Base-by-base conservation (phyloP, 305 asterid species). In the Euphrasia arctica region DNA sequence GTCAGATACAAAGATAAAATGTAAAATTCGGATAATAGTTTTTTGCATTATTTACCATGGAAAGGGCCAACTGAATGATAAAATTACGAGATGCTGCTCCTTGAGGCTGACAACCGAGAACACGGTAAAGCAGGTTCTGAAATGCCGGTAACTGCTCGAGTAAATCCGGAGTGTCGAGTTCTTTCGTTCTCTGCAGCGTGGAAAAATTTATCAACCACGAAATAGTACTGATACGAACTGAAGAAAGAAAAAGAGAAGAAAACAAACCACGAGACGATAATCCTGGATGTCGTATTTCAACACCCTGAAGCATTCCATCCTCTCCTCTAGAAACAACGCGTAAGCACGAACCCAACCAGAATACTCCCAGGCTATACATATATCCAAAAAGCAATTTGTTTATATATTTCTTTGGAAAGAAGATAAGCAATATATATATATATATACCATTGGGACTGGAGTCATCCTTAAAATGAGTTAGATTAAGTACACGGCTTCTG, bases 121-220 rank as follows among this genome's bases (percentile, higher is more conserved):
- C 91, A 57, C 99, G 95, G 76, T 80, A 81, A 14, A 90, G 90
- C 65, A 94, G 91, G 48, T 90, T 88, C 65, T 94, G 97, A 65
- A 90, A 70, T 63, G 96, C 89, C 39, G 96, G 95, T 72, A 94
- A 77, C 45, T 94, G 96, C 74, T 83, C 95, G 22, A 94, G 93
- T 72, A 92, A 74, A 64, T 87, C 87, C 1, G 85, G 85, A 32
- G 97, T 85, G 75, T 87, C 95, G 51, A 90, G 80, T 69, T 94
- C 99, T 78, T 88, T 94, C 47, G 90, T 91, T 80, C 91, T 94
- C 99, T 94, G 90, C n/a, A n/a, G n/a, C n/a, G n/a, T n/a, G n/a
- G n/a, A n/a, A n/a, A n/a, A n/a, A n/a, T n/a, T n/a, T n/a, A n/a
- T n/a, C n/a, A n/a, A n/a, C n/a, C n/a, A n/a, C n/a, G n/a, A n/a